Evolutionary conservation across 1,284 basidiomycete species (phyloP).

Genomic region (Malassezia restricta): DNA sequence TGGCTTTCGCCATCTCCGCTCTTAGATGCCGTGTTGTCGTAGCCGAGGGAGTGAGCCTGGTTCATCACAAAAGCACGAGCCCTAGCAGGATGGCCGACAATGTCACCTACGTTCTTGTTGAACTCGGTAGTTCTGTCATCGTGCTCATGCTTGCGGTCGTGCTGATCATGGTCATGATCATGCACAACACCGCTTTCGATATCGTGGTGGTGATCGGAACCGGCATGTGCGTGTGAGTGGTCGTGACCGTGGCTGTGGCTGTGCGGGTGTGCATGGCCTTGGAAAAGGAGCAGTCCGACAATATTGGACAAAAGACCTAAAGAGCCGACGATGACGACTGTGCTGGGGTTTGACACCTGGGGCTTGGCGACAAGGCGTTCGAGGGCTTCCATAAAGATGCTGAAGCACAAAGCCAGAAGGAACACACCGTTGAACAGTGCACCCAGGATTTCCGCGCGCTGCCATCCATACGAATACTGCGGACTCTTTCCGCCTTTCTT

Average conservation of each 20-base stretch:
- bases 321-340: constrained; percentile 81
- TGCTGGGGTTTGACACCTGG: constrained; percentile 71
- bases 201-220: neutral
- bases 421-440: constrained; percentile 86
- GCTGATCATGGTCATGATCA: constrained; percentile 52
- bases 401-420: constrained; percentile 85
- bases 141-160: constrained; percentile 8
- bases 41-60: constrained; percentile 64
- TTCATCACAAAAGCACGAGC: constrained; percentile 78
- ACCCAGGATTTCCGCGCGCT: constrained; percentile 85
- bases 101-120: constrained; percentile 25
- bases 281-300: constrained; percentile 85
- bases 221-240: constrained; percentile 12
- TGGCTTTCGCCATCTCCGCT: neutral
- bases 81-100: constrained; percentile 75
- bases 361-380: constrained; percentile 64
- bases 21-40: constrained; percentile 18
- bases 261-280: constrained; percentile 50
- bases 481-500: constrained; percentile 17
- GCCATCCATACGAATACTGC: constrained; percentile 87
- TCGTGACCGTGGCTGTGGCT: constrained; percentile 57
- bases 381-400: constrained; percentile 84
- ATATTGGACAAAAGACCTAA: constrained; percentile 83
- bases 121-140: neutral
- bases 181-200: constrained; percentile 56